Evolutionary conservation across 2,329 filamentous ascomycete species (phyloP).

Genomic region (Fusarium goolgardi): DNA sequence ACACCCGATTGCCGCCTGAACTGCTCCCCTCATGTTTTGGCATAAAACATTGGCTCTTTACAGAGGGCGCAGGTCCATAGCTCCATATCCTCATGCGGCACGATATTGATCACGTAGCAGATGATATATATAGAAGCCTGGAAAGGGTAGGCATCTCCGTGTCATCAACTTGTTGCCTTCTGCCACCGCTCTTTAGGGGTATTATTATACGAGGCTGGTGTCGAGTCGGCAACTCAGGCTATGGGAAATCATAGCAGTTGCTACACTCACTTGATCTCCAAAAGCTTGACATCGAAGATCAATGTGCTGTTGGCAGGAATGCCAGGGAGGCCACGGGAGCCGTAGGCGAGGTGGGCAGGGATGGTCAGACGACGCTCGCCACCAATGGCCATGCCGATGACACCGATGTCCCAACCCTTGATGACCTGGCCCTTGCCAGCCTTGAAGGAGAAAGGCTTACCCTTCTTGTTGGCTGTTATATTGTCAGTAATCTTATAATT

Average conservation of each 20-base stretch:
- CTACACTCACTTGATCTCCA: slow-evolving; percentile 79
- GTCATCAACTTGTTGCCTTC: slow-evolving; percentile 25
- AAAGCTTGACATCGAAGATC: slow-evolving; percentile 89
- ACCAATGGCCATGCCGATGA: slow-evolving; percentile 91
- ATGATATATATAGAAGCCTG: slow-evolving; percentile 32
- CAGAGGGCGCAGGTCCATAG: slow-evolving; percentile 60
- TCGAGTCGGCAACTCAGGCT: slow-evolving; percentile 24
- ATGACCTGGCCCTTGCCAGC: slow-evolving; percentile 95
- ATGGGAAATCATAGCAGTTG: slow-evolving; percentile 11
- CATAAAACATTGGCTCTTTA: slow-evolving; percentile 30
- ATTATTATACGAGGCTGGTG: slow-evolving; percentile 43
- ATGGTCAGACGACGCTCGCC: slow-evolving; percentile 94
- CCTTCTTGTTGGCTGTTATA: slow-evolving; percentile 91
- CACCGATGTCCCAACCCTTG: slow-evolving; percentile 97
- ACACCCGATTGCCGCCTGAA: slow-evolving; percentile 54
- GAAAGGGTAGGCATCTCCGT: slow-evolving; percentile 22
- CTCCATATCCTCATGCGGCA: slow-evolving; percentile 55
- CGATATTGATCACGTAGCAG: slow-evolving; percentile 40
- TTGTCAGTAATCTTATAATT: slow-evolving; percentile 39
- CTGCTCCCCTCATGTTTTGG: slow-evolving; percentile 33
- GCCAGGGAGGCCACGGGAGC: slow-evolving; percentile 81
- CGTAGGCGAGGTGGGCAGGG: slow-evolving; percentile 88
- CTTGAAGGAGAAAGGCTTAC: slow-evolving; percentile 97
- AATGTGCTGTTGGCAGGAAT: slow-evolving; percentile 93
- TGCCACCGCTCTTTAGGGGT: slow-evolving; percentile 37